Evolutionary conservation across 2,329 filamentous ascomycete genomes (phyloP).

Genomic region (Pseudogymnoascus sp.): DNA sequence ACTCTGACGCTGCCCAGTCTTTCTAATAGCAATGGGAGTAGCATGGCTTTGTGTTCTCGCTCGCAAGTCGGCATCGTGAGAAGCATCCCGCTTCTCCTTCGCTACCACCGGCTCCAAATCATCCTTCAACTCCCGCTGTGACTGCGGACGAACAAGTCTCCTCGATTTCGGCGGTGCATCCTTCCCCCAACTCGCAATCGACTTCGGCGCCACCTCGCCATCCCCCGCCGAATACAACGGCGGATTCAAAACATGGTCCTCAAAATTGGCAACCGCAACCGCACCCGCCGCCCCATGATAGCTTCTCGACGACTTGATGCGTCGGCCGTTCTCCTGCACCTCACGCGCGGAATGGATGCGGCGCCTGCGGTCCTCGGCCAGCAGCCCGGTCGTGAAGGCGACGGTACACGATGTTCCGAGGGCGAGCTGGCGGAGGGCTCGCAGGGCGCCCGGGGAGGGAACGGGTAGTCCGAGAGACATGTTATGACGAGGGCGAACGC

Average conservation of each 20-base stretch:
- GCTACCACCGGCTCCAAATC: not conserved
- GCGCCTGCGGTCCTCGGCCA: slow-evolving; percentile 51
- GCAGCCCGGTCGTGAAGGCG: slow-evolving; percentile 33
- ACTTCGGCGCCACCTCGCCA: not conserved
- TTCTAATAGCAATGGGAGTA: not conserved
- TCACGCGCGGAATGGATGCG: slow-evolving; percentile 44
- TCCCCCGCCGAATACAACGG: not conserved
- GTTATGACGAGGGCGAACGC: slow-evolving; percentile 1
- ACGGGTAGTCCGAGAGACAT: slow-evolving; percentile 44
- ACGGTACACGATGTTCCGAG: slow-evolving; percentile 52
- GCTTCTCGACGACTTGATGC: slow-evolving; percentile 37
- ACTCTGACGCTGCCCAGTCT: not conserved
- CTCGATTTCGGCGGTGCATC: not conserved
- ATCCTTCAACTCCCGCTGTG: not conserved
- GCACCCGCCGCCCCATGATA: slow-evolving; percentile 31
- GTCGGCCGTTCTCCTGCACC: slow-evolving; percentile 46
- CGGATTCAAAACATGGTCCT: slow-evolving; percentile 13
- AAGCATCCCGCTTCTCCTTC: not conserved
- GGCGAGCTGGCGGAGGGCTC: slow-evolving; percentile 48
- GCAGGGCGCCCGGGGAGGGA: slow-evolving; percentile 48
- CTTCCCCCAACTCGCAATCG: not conserved
- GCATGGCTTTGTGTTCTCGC: not conserved
- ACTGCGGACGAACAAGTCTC: not conserved
- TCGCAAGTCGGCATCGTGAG: not conserved
- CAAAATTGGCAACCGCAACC: slow-evolving; percentile 18